phyloP scores from a whole-genome alignment of 2,329 filamentous ascomycete species.

The Fusarium sp. region DNA sequence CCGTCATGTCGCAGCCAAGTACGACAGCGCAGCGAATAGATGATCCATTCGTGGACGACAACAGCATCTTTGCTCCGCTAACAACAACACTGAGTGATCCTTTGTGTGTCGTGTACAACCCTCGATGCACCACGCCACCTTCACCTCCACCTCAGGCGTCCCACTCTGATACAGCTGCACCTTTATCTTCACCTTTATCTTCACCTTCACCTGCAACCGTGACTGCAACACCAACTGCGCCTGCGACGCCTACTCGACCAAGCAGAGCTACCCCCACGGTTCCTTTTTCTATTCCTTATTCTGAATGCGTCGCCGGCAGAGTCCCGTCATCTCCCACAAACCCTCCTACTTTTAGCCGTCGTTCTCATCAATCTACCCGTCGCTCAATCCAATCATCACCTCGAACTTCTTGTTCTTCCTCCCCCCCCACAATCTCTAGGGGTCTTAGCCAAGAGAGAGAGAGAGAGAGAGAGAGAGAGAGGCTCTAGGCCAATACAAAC shows the following conservation, averaged over 20 bases:
- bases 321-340: constrained; percentile 33
- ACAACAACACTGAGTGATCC: constrained; percentile 39
- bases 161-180: constrained; percentile 27
- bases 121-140: constrained; percentile 43
- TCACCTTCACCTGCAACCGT: constrained; percentile 3
- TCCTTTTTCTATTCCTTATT: constrained; percentile 33
- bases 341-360: constrained; percentile 17
- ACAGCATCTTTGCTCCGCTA: constrained; percentile 44
- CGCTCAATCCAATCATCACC: constrained; percentile 42
- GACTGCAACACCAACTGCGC: constrained; percentile 22
- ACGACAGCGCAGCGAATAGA: constrained; percentile 31
- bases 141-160: constrained; percentile 23
- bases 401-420: constrained; percentile 44
- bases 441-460: constrained; percentile 42
- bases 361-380: constrained; percentile 19
- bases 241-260: constrained; percentile 37
- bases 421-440: constrained; percentile 46
- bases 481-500: background rate
- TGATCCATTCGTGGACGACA: constrained; percentile 46
- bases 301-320: constrained; percentile 28
- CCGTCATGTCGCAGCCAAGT: constrained; percentile 33
- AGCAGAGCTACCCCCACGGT: constrained; percentile 24
- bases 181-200: constrained; percentile 14
- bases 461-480: no score
- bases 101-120: constrained; percentile 45